A percentile compares a stretch with the other conserved stretches of the same genome.
Conservation (phyloP, 1,284 basidiomycete species). For the Porodaedalea pini region DNA sequence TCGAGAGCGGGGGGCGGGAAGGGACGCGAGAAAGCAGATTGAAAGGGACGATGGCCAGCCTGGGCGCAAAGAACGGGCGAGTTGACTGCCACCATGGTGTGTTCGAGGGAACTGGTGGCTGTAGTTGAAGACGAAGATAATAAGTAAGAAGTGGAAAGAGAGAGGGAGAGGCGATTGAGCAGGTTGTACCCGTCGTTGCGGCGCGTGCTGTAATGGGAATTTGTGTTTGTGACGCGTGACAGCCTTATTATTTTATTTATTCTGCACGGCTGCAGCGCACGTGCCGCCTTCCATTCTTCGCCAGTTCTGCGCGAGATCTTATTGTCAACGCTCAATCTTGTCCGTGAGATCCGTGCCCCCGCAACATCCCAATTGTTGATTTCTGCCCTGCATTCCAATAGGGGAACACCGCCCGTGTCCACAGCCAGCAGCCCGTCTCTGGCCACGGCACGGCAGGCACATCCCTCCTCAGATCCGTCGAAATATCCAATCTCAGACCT, state of each 20-base stretch:
- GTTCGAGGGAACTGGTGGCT: not conserved
- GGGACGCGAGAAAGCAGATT: conserved; percentile 6
- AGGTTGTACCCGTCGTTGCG: not conserved
- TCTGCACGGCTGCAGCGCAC: not conserved
- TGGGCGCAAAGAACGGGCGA: conserved; percentile 2
- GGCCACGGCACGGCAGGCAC: not conserved
- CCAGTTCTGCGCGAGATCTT: conserved; percentile 2
- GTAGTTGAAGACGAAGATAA: not conserved
- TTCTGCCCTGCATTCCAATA: not conserved
- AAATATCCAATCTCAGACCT: not conserved
- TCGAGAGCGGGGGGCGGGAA: conserved; percentile 62
- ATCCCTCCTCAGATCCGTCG: conserved; percentile 1
- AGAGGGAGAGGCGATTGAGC: not conserved
- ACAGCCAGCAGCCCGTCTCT: not conserved
- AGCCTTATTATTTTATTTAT: not conserved
- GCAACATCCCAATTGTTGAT: not conserved
- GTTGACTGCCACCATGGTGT: conserved; percentile 14
- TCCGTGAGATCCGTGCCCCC: not conserved
- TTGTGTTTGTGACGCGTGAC: conserved; percentile 1
- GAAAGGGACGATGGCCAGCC: conserved; percentile 7
- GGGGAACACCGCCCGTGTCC: not conserved
- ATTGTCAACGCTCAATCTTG: conserved; percentile 7
- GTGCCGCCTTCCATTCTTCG: conserved; percentile 1
- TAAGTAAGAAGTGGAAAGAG: not conserved
- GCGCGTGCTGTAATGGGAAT: not conserved